These are phyloP conservation scores for Pisolithus microcarpus DNA, from an alignment of 768 basidiomycete species.

Conservation along the genomic window DNA sequence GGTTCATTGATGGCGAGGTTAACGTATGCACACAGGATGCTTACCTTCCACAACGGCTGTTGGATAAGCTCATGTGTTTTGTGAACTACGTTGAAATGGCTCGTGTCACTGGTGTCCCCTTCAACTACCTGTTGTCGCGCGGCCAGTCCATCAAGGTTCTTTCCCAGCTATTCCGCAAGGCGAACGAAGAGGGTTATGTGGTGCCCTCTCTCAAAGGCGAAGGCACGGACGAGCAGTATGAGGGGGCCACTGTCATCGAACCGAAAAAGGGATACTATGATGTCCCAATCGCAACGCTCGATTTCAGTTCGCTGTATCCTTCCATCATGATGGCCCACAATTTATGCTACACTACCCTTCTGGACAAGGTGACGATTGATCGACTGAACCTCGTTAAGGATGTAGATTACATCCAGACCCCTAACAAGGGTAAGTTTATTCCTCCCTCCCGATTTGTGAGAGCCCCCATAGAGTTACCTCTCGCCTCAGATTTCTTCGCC, in stretches of 20 bases:
- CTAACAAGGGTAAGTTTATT: slow-evolving; percentile 72
- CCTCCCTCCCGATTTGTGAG: neutral
- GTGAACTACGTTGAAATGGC: slow-evolving; percentile 99
- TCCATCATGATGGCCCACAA: slow-evolving; percentile 99
- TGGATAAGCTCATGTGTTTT: slow-evolving; percentile 99
- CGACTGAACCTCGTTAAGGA: slow-evolving; percentile 73
- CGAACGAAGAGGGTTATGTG: slow-evolving; percentile 85
- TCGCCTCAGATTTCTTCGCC: slow-evolving; percentile 70
- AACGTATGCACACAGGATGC: slow-evolving; percentile 61
- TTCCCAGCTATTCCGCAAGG: slow-evolving; percentile 90
- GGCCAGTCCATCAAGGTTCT: slow-evolving; percentile 99
- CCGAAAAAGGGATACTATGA: slow-evolving; percentile 95
- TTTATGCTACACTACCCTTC: slow-evolving; percentile 93
- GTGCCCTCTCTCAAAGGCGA: slow-evolving; percentile 82
- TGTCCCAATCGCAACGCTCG: slow-evolving; percentile 92
- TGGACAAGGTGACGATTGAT: slow-evolving; percentile 74
- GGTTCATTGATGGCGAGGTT: neutral
- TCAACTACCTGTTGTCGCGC: slow-evolving; percentile 88
- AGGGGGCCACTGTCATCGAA: slow-evolving; percentile 98
- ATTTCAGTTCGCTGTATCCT: slow-evolving; percentile 97
- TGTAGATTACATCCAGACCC: slow-evolving; percentile 88
- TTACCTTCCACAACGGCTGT: slow-evolving; percentile 89
- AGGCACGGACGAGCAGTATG: slow-evolving; percentile 93
- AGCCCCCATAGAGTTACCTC: neutral
- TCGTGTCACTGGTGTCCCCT: slow-evolving; percentile 99